phyloP scores from a whole-genome alignment of 2,329 filamentous ascomycete genomes.

The Hymenoscyphus repandus region DNA sequence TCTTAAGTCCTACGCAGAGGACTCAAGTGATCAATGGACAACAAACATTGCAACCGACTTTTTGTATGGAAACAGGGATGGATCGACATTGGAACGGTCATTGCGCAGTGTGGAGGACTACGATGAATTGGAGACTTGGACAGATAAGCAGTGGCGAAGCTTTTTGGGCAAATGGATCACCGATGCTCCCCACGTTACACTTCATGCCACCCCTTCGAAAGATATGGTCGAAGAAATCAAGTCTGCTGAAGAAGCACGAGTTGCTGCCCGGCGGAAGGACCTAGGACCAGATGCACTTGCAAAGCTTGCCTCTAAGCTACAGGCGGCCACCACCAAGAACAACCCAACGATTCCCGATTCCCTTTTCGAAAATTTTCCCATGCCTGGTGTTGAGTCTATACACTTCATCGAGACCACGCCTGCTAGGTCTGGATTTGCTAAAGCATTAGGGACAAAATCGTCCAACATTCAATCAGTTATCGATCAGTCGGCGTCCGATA shows the following conservation, averaged over 20 bases:
- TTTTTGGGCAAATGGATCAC: constrained; percentile 81
- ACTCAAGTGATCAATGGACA: constrained; percentile 73
- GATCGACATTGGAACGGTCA: constrained; percentile 60
- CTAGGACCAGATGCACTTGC: constrained; percentile 80
- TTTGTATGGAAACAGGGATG: constrained; percentile 81
- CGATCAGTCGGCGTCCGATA: constrained; percentile 56
- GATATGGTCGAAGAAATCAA: constrained; percentile 78
- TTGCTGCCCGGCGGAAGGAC: constrained; percentile 71
- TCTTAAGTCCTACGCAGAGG: constrained; percentile 78
- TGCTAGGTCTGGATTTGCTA: constrained; percentile 74
- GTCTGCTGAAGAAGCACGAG: constrained; percentile 69
- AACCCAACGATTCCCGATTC: constrained; percentile 78
- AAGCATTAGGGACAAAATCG: constrained; percentile 59
- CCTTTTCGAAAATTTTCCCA: constrained; percentile 73
- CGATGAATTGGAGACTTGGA: constrained; percentile 72
- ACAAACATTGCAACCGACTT: constrained; percentile 87
- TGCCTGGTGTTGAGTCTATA: constrained; percentile 84
- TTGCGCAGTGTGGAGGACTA: constrained; percentile 53
- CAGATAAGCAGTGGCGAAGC: constrained; percentile 73
- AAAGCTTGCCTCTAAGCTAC: constrained; percentile 67
- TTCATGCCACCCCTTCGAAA: constrained; percentile 81
- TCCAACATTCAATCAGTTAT: constrained; percentile 72
- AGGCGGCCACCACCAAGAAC: constrained; percentile 81
- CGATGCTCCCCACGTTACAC: constrained; percentile 79
- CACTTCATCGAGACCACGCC: constrained; percentile 89